Evolutionary conservation across 2,329 filamentous ascomycete genomes (phyloP), one percentile per base, ranked within the genome.

Genomic region (Madurella fahalii): DNA sequence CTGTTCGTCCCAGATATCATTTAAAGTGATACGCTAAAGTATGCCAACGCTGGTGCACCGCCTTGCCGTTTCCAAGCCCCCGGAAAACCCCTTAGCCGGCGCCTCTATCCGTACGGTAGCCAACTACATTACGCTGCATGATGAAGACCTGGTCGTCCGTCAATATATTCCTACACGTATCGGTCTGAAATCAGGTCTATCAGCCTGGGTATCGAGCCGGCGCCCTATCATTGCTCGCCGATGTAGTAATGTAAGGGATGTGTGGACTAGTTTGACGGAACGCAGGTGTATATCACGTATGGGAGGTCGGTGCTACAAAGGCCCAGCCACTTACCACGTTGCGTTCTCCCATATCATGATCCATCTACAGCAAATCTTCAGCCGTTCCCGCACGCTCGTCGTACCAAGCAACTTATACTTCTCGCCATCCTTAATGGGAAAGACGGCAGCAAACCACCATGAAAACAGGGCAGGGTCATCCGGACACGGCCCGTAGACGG

Each of bases 401-500:
- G 86, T 87, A 12, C 77, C 77, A 13, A 96, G 72, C 17, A 96
- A 73, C 12, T 80, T 77, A 62, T 95, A 95, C 67, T 93, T 95
- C 64, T 94, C 87, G 30, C 83, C 74, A 25, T 94, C 88, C 13
- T 81, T 79, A 39, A 94, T 84, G 0, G 90, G 90, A 12, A 95
- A 71, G 17, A 94, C 84, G 65, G 84, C 89, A 9, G 88, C 91
- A 61, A 96, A 87, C 92, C 92, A 96, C 79, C 91, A 96, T 0
- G 91, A 89, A 61, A 96, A 94, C 1, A 83, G 69, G 2, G 85
- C 85, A 1, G 90, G 85, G 64, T 95, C 89, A 15, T 81, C 76
- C 0, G 90, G 91, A 17, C 86, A 86, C 54, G 87, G 82, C 12
- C 91, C 91, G 61, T 93, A 94, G 5, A 88, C 84, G 32, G 82